Base-by-base conservation (phyloP, 179 eudicot genomes). In the Vitellaria paradoxa region DNA sequence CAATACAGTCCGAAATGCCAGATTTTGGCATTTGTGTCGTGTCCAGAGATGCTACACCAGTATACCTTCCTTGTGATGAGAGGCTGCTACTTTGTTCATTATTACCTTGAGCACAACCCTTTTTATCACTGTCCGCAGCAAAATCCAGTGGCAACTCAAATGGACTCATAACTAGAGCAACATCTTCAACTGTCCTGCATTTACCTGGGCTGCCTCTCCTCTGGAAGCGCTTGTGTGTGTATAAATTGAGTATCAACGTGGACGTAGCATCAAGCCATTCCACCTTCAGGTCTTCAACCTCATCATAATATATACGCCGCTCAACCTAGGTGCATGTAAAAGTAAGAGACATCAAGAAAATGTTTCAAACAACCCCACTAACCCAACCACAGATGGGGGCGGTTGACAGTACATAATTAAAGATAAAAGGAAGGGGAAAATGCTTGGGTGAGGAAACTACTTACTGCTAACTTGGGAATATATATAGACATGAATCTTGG, bases 401-500 rank as follows among this genome's bases (percentile, higher is more conserved):
- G 15, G 8, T 20, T 70, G 37, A 46, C 20, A 70, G 6, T 14
- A 24, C 74, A 30, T 20, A 40, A n/a, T 53, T 1, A 53, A 42
- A 9, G 17, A 12, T 47, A 4, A 23, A 37, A 50, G 14, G 13
- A 70, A 37, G 64, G n/a, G 59, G 71, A 50, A 17, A 47, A 37
- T n/a, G 23, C 37, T 50, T 17, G 6, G 61, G 14, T 1, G 47
- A 7, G 63, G 69, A 23, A 61, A 37, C 55, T 6, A 80, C 97
- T 75, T 85, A 96, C 99, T 86, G 96, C 90, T 57, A 96, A 84
- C 86, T 86, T 89, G 76, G 82, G 86, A 42, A 93, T 80, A 73
- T 96, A 96, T 79, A 96, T 82, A 49, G 99, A 87, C 94, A 96
- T 93, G 85, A 96, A 96, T 81, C 87, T 90, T 52, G 99, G 99